Percentiles rank a stretch among this genome's conserved stretches.
Evolutionary conservation across 1,139 yeast species (phyloP).

Genomic region (Waltiozyma sp.): DNA sequence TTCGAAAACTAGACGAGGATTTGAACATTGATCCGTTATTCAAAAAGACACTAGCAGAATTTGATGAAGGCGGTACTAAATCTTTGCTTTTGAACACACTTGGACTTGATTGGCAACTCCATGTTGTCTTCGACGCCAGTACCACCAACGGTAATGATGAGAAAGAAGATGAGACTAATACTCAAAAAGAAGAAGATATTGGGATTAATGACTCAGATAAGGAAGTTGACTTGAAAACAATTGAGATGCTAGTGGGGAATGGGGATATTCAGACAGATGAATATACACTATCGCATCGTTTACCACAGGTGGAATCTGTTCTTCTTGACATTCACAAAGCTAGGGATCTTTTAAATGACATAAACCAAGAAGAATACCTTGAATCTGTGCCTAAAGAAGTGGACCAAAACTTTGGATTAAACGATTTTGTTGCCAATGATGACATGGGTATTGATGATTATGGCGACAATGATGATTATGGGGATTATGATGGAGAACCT

Average conservation of each 20-base stretch:
- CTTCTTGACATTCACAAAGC: conserved; percentile 49
- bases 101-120: conserved; percentile 21
- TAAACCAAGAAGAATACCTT: conserved; percentile 20
- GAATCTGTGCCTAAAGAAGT: neutral
- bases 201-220: conserved; percentile 14
- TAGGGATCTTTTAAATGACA: conserved; percentile 38
- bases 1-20: conserved; percentile 68
- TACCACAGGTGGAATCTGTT: conserved; percentile 44
- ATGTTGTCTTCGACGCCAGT: conserved; percentile 30
- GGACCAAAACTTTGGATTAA: conserved; percentile 3
- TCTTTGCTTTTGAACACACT: conserved; percentile 69
- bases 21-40: conserved; percentile 79
- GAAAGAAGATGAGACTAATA: conserved; percentile 6
- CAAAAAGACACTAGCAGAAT: conserved; percentile 80
- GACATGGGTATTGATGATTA: conserved; percentile 3
- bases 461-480: conserved; percentile 9
- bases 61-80: conserved; percentile 93
- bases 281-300: conserved; percentile 50
- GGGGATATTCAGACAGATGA: conserved; percentile 27
- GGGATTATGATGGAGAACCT: conserved; percentile 15
- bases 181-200: conserved; percentile 12
- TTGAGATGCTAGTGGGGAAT: conserved; percentile 22
- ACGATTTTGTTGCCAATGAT: neutral
- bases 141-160: conserved; percentile 10
- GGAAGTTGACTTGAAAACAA: conserved; percentile 18